These are phyloP conservation scores for Holtermannia corniformis DNA, from an alignment of 768 basidiomycete genomes.

Conservation along the genomic window DNA sequence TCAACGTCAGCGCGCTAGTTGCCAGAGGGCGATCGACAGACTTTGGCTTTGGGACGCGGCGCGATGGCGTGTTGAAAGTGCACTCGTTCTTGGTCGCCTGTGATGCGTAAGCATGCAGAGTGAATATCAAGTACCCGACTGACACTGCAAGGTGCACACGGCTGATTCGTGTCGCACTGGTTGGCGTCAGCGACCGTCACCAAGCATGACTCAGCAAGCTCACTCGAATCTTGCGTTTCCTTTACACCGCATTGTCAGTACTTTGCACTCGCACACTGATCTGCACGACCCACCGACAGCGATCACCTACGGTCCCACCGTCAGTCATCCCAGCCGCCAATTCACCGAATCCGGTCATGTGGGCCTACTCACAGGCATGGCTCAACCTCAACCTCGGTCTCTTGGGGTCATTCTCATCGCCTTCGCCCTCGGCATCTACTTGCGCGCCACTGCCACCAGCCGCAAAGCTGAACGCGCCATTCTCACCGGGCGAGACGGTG, in stretches of 20 bases:
- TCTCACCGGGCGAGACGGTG: too few relatives aligned
- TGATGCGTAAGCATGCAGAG: not conserved
- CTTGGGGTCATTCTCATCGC: constrained; percentile 8
- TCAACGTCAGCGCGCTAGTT: not conserved
- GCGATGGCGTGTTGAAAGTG: constrained; percentile 41
- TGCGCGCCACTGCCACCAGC: too few relatives aligned
- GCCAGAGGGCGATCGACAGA: constrained; percentile 2
- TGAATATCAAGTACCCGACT: not conserved
- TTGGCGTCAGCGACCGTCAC: not conserved
- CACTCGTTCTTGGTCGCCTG: constrained; percentile 34
- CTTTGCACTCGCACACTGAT: not conserved
- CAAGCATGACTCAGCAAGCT: not conserved
- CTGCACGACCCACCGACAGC: constrained; percentile 7
- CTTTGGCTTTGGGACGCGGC: constrained; percentile 31
- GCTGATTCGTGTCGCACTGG: constrained; percentile 40
- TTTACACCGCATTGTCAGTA: not conserved
- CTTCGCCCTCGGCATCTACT: constrained; percentile 1
- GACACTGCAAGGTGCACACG: constrained; percentile 35
- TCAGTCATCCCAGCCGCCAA: not conserved
- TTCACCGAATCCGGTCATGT: not conserved
- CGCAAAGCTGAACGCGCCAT: too few relatives aligned
- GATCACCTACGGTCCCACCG: constrained; percentile 1
- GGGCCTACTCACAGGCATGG: constrained; percentile 9
- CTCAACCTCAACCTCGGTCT: constrained; percentile 11
- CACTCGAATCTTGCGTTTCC: constrained; percentile 1